Evolutionary conservation across 768 basidiomycete genomes (phyloP).

Genomic region (Leccinum uliginosum): DNA sequence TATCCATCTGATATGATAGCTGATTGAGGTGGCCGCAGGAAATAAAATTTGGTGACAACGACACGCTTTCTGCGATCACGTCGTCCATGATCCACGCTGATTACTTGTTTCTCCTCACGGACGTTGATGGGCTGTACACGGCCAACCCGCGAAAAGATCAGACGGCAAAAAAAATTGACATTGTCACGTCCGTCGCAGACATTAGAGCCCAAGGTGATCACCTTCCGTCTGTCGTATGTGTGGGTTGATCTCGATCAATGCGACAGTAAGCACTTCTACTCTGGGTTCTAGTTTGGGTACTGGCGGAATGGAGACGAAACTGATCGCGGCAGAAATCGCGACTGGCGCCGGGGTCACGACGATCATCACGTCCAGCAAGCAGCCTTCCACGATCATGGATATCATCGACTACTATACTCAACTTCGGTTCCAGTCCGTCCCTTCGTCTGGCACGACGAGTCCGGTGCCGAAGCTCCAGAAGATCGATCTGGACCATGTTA

Average conservation of each 20-base stretch:
- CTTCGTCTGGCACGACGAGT: slow-evolving; percentile 31
- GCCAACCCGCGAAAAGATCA: slow-evolving; percentile 93
- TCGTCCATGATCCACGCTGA: slow-evolving; percentile 98
- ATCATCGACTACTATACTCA: slow-evolving; percentile 77
- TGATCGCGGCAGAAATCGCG: slow-evolving; percentile 97
- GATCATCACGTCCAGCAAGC: slow-evolving; percentile 81
- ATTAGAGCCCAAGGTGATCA: slow-evolving; percentile 75
- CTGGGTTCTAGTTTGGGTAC: slow-evolving; percentile 92
- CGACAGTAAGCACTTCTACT: slow-evolving; percentile 83
- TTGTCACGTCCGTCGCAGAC: slow-evolving; percentile 76
- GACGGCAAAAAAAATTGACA: slow-evolving; percentile 69
- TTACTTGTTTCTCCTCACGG: slow-evolving; percentile 93
- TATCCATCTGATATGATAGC: background rate
- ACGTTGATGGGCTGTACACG: slow-evolving; percentile 94
- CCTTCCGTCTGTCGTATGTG: background rate
- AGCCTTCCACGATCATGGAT: slow-evolving; percentile 65
- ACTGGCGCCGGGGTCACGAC: slow-evolving; percentile 94
- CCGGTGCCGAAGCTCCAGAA: slow-evolving; percentile 22
- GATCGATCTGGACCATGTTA: slow-evolving; percentile 24
- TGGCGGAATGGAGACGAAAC: slow-evolving; percentile 98
- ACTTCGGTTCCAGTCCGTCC: slow-evolving; percentile 34
- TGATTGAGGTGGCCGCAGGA: slow-evolving; percentile 51
- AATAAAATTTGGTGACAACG: slow-evolving; percentile 99
- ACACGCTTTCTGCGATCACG: slow-evolving; percentile 95
- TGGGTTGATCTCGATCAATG: background rate